Evolutionary conservation across 2,329 filamentous ascomycete genomes (phyloP), one percentile per base, ranked within the genome.

Genomic region (Fusarium ambrosium): DNA sequence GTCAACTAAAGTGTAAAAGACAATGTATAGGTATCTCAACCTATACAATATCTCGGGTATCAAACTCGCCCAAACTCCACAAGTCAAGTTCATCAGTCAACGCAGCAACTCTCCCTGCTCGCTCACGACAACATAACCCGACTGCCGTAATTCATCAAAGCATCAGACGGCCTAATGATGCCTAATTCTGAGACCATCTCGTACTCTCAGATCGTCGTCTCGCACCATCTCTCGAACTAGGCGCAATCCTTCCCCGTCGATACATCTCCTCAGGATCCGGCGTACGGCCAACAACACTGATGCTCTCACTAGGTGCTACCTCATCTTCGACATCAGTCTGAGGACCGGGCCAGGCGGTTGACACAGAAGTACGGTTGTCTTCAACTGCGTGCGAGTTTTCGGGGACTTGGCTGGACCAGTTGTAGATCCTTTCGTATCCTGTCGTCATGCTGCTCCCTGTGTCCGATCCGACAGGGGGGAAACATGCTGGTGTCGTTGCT

Each of bases 131-230:
- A 24, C 14, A 24, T 10, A 16, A 22, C 22, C 11, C 20, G 13
- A 22, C 13, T 16, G 10, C 14, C 20, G 13, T 16, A 9, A 9
- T 22, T 45, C 41, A 22, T 45, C 20, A 8, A 43, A 4, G 20
- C 2, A 0, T 48, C 43, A 2, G 8, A 18, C 8, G 2, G 2
- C 8, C 22, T 16, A 10, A 24, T 8, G 3, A 14, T 16, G 2
- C 4, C 22, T 16, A 24, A 24, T 8, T 6, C 20, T 10, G 4
- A 16, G 43, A 16, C 43, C 22, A 48, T 4, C 16, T 32, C 5
- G 48, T 29, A 27, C 48, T 53, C 48, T 53, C 48, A 13, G 48
- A 53, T n/a, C 6, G 27, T 11, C 5, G 24, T 24, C 24, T 53
- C 48, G 5, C 45, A 27, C 22, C 16, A 8, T 4, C 45, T 10